Conservation (phyloP, 108 stramenopile genomes). For the Pseudonitzschia delicatissima region DNA sequence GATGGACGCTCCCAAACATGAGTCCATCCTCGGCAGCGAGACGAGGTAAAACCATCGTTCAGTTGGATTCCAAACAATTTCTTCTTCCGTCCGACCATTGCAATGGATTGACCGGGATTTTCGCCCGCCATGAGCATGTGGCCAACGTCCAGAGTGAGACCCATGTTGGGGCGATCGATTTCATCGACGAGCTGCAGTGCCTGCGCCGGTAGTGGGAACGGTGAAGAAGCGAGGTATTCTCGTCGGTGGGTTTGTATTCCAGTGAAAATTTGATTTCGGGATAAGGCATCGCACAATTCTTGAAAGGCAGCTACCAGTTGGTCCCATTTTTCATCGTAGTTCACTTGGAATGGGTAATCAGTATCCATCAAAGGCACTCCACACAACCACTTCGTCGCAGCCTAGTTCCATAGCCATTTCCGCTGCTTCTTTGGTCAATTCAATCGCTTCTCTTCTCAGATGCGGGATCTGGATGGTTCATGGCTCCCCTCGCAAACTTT, state of each 20-base stretch:
- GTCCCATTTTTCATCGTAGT: conserved; percentile 76
- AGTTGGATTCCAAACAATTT: conserved; percentile 86
- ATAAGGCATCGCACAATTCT: conserved; percentile 80
- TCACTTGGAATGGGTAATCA: conserved; percentile 83
- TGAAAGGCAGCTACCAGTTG: conserved; percentile 73
- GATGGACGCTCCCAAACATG: conserved; percentile 87
- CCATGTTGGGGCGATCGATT: conserved; percentile 78
- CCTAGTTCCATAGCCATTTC: conserved; percentile 56
- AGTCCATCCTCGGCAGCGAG: conserved; percentile 87
- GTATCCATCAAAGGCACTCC: conserved; percentile 87
- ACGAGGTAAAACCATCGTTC: conserved; percentile 79
- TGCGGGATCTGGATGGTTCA: conserved; percentile 72
- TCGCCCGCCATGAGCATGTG: conserved; percentile 87
- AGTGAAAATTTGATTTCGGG: conserved; percentile 76
- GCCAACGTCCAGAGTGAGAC: conserved; percentile 83
- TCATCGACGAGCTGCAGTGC: conserved; percentile 71
- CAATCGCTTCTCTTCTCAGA: conserved; percentile 64
- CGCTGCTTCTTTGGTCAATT: conserved; percentile 73
- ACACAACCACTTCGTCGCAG: conserved; percentile 76
- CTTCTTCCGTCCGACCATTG: conserved; percentile 57
- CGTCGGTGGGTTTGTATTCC: conserved; percentile 89
- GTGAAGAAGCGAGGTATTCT: conserved; percentile 87
- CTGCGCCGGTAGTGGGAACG: conserved; percentile 82
- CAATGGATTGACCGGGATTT: conserved; percentile 84
- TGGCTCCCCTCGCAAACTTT: conserved; percentile 75